Conservation (phyloP, 305 asterid genomes). For the Fraxinus floribunda region DNA sequence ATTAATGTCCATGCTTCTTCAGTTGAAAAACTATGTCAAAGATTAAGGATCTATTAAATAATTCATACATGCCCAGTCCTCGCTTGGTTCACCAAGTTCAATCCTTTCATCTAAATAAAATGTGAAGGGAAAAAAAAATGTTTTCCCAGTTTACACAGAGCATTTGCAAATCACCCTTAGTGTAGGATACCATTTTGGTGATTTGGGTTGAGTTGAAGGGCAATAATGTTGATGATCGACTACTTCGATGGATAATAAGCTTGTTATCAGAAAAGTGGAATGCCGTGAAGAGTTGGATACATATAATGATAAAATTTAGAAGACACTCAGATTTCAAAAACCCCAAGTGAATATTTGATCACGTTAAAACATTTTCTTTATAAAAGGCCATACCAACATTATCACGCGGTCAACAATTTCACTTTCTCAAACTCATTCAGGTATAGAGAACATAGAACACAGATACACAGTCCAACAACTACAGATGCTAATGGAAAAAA, state of each 20-base stretch:
- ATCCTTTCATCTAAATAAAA: neutral
- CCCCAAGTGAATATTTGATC: neutral
- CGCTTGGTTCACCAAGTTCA: neutral
- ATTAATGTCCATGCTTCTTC: neutral
- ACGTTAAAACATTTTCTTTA: neutral
- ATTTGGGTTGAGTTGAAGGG: neutral
- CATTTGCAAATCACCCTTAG: neutral
- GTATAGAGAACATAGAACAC: neutral
- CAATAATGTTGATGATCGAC: neutral
- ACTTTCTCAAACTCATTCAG: neutral
- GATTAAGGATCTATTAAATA: neutral
- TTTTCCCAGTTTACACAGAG: neutral
- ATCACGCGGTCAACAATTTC: neutral
- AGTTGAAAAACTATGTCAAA: neutral
- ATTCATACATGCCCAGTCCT: neutral
- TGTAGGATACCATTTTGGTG: neutral
- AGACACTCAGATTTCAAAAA: neutral
- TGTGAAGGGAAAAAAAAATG: neutral
- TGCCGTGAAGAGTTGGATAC: neutral
- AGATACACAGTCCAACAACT: slow-evolving; percentile 2
- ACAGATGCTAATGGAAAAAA: neutral
- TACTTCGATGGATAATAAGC: neutral
- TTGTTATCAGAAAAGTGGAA: neutral
- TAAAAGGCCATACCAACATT: neutral
- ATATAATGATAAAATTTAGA: neutral